Percentiles rank a stretch among this genome's conserved stretches.
phyloP scores from a whole-genome alignment of 305 asterid genomes.

The Petunia hybrid region DNA sequence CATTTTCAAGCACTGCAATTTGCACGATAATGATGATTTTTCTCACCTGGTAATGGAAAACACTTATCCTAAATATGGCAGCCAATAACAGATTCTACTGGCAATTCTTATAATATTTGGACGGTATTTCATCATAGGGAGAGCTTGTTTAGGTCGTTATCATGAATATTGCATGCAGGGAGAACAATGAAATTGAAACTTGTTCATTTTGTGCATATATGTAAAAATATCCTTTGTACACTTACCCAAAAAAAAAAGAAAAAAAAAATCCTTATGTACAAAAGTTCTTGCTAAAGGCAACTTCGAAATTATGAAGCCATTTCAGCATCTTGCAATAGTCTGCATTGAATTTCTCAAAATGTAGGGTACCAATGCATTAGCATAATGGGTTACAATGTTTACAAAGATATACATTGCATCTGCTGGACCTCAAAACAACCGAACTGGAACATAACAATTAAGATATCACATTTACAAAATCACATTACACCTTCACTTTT shows the following conservation, averaged over 20 bases:
- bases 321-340: neutral
- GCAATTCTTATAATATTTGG: neutral
- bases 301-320: neutral
- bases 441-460: neutral
- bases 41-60: conserved; percentile 8
- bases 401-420: neutral
- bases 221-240: neutral
- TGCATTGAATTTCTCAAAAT: neutral
- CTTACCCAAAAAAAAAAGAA: no score
- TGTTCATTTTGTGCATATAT: neutral
- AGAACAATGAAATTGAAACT: neutral
- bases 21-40: conserved; percentile 30
- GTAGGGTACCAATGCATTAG: neutral
- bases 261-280: neutral
- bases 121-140: neutral
- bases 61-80: neutral
- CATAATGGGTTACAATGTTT: neutral
- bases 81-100: neutral
- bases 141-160: conserved; percentile 2
- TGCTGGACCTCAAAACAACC: neutral
- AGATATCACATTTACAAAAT: conserved; percentile 10
- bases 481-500: conserved; percentile 18
- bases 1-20: conserved; percentile 40
- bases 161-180: conserved; percentile 10
- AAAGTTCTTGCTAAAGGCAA: neutral